Base-by-base conservation (phyloP, 225 moss, liverwort and hornwort species). In the Sphagnum tenellum region DNA sequence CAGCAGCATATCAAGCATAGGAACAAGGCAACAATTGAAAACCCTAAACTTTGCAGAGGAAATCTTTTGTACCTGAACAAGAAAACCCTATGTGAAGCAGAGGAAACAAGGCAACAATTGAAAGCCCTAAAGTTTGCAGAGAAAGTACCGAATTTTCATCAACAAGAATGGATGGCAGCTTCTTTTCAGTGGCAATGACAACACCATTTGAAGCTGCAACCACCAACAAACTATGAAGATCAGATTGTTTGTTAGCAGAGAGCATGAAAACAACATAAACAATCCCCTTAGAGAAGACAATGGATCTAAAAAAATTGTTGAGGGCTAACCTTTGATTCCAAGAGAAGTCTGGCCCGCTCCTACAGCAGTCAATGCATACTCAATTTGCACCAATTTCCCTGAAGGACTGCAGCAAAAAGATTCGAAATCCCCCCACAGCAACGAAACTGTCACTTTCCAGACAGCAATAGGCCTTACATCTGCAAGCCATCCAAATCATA, bases 281-380 rank as follows among this genome's bases (percentile, higher is more conserved):
- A 5, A 52, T 52, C 52, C 52, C 52, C 52, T 5, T 9, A 2
- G 52, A 6, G 9, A 52, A 52, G 9, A 52, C 52, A 6, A 52
- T 52, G 52, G 52, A 52, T 5, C 52, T 52, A 6, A 61, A 46
- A 52, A 59, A 7, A 45, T 4, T 2, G 9, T 3, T 51, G 58
- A 58, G 49, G 56, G 4, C 12, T 60, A 61, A 93, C 92, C 92
- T 89, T 79, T 91, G 49, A 91, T 89, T 49, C 94, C 94, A 8
- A 94, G 89, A n/a, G 94, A 94, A 47, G 94, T 94, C 73, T 91
- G 94, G 46, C 94, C 94, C 13, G 91, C 91, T 74, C 91, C 94
- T 47, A 94, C 94, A 60, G 94, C 94, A 89, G 91, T 91, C 64
- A 94, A 89, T 44, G 94, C 94, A 81, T 94, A 90, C 81, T 94